Base-by-base conservation (phyloP, 192 early-diverging fungal genomes). In the Spizellomyces sp. region DNA sequence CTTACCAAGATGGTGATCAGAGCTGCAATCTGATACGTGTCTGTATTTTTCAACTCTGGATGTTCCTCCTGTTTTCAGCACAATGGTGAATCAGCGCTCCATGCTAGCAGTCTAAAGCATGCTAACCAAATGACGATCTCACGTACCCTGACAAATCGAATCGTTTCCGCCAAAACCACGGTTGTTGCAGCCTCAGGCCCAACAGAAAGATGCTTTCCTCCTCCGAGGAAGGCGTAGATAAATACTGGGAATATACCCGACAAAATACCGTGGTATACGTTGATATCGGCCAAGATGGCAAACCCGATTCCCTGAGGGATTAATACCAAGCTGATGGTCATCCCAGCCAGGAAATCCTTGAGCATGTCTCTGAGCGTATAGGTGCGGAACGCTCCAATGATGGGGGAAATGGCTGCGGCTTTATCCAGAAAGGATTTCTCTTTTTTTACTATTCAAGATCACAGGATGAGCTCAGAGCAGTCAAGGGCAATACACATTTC, bases 161-260 rank as follows among this genome's bases (percentile, higher is more conserved):
- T 54, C 12, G 50, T 54, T 54, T 54, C 50, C 1, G 50, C 50
- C 12, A 54, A 19, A 19, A 54, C 50, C 14, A 54, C 50, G 50
- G 50, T 54, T 2, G 50, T 54, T n/a, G 50, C 50, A 19, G 50
- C 50, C 17, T 54, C 50, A 19, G 50, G 50, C 12, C 50, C 50
- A 54, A 54, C 50, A 54, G 50, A 54, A 12, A 54, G 17, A 19
- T 54, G 50, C 50, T 54, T 54, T 12, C 50, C 50, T 54, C 50
- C 50, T n/a, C 50, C 50, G 50, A 54, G 50, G 50, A 54, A 54
- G 14, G 50, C 50, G 50, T 54, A 54, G 50, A 54, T 19, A 54
- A 54, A 54, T 1, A 54, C 50, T 12, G 50, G 50, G 50, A 54
- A 54, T n/a, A 54, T 54, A 19, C 50, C 50, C 1, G 50, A 54